phyloP scores from a whole-genome alignment of 179 eudicot genomes.

The Amaranthus tricolor region DNA sequence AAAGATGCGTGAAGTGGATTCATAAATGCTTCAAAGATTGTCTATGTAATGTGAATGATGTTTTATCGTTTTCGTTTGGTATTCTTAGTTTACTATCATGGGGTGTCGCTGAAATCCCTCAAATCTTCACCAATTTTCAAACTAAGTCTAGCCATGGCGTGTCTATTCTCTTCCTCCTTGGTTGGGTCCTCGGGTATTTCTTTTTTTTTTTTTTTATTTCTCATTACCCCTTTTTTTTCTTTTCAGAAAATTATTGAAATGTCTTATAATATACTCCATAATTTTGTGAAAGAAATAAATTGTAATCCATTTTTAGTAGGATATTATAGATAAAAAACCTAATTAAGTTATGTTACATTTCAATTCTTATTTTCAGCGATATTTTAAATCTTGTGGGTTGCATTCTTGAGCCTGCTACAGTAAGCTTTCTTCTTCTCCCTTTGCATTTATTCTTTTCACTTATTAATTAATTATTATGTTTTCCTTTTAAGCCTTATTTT shows the following conservation, averaged over 20 bases:
- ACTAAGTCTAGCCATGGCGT: constrained; percentile 92
- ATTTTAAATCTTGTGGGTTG: constrained; percentile 79
- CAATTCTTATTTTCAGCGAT: constrained; percentile 45
- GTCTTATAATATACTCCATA: background rate
- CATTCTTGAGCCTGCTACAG: constrained; percentile 89
- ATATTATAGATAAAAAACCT: too few relatives aligned
- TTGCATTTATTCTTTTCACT: background rate
- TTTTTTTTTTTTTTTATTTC: background rate
- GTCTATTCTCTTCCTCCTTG: constrained; percentile 70
- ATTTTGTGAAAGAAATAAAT: background rate
- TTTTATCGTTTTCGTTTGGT: constrained; percentile 67
- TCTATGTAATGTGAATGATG: constrained; percentile 58
- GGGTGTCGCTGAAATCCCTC: constrained; percentile 94
- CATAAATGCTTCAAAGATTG: constrained; percentile 69
- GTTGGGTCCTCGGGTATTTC: constrained; percentile 51
- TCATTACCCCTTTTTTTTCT: too few relatives aligned
- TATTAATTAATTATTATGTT: background rate
- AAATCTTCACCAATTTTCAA: constrained; percentile 75
- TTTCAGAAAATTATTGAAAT: background rate
- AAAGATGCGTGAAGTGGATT: constrained; percentile 60
- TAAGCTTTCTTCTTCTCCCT: constrained; percentile 20
- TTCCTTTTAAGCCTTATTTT: background rate
- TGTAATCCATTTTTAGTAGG: too few relatives aligned
- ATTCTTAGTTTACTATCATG: constrained; percentile 66
- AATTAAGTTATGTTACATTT: too few relatives aligned